A percentile compares a stretch with the other conserved stretches of the same genome.
These are phyloP conservation scores for Viola pubescens DNA, from an alignment of 441 rosid species.

Conservation along the genomic window DNA sequence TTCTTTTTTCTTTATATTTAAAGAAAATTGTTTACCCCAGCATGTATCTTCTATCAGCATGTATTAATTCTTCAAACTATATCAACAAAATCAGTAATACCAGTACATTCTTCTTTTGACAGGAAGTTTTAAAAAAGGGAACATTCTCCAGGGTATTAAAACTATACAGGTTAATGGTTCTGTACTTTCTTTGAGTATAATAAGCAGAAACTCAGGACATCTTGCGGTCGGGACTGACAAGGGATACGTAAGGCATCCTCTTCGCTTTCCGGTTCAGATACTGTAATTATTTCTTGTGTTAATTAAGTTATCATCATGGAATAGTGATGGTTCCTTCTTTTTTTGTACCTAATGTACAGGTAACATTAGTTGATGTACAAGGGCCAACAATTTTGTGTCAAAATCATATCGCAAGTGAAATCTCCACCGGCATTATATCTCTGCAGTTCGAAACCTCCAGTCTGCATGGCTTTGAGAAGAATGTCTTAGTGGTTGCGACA, in stretches of 20 bases:
- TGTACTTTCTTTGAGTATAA: slow-evolving; percentile 46
- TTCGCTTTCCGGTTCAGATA: slow-evolving; percentile 3
- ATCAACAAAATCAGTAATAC: neutral
- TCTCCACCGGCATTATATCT: slow-evolving; percentile 59
- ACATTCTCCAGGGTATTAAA: slow-evolving; percentile 58
- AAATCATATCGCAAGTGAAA: slow-evolving; percentile 61
- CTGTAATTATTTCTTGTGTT: neutral
- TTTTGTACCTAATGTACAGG: slow-evolving; percentile 32
- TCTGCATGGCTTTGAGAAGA: slow-evolving; percentile 79
- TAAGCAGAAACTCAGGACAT: slow-evolving; percentile 42
- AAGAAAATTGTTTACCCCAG: no score
- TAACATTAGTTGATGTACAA: slow-evolving; percentile 56
- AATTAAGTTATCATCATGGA: neutral
- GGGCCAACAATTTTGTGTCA: slow-evolving; percentile 47
- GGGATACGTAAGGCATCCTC: slow-evolving; percentile 63
- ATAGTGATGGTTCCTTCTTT: no score
- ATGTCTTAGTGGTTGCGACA: slow-evolving; percentile 59
- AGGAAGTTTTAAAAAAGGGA: slow-evolving; percentile 73
- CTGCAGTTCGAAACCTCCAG: slow-evolving; percentile 59
- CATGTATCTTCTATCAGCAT: no score
- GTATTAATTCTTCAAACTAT: no score
- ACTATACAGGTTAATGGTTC: slow-evolving; percentile 59
- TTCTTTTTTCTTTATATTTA: no score
- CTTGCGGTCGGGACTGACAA: slow-evolving; percentile 76
- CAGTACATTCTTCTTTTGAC: slow-evolving; percentile 19